phyloP scores from a whole-genome alignment of 169 alveolate genomes.

The Eimeria necatrix region DNA sequence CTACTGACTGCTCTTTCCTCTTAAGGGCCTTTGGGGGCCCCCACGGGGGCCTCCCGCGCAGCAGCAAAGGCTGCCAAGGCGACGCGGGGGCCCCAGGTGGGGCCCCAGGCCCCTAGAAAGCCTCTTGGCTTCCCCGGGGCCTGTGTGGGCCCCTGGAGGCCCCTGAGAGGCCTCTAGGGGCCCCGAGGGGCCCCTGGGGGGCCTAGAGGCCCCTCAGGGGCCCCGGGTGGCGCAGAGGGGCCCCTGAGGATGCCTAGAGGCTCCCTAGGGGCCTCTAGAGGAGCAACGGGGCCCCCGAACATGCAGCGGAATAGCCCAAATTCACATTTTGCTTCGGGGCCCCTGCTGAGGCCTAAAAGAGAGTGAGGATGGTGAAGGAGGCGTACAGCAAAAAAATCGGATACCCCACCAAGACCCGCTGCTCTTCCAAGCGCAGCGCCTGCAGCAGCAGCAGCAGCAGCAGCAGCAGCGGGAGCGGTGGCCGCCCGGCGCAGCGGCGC shows the following conservation, averaged over 20 bases:
- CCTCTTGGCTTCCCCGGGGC: neutral
- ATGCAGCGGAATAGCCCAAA: too few relatives aligned
- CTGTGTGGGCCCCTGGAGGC: neutral
- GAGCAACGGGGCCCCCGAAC: too few relatives aligned
- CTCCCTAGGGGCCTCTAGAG: too few relatives aligned
- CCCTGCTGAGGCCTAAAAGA: slow-evolving; percentile 37
- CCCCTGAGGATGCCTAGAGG: too few relatives aligned
- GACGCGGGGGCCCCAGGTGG: slow-evolving; percentile 1
- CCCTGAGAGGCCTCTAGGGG: neutral
- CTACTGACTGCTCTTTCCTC: too few relatives aligned
- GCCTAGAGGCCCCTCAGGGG: neutral
- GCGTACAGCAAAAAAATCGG: slow-evolving; percentile 89
- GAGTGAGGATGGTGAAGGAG: slow-evolving; percentile 80
- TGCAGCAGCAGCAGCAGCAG: slow-evolving; percentile 14
- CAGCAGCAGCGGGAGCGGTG: slow-evolving; percentile 33
- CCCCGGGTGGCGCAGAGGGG: neutral
- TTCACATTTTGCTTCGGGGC: too few relatives aligned
- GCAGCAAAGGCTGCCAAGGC: too few relatives aligned
- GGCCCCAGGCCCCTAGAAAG: neutral
- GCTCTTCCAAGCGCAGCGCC: slow-evolving; percentile 87
- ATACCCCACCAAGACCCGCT: slow-evolving; percentile 88
- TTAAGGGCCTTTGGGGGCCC: too few relatives aligned
- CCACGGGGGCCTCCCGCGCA: too few relatives aligned
- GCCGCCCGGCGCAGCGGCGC: too few relatives aligned
- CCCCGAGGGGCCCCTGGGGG: slow-evolving; percentile 8